phyloP scores from a whole-genome alignment of 2,329 filamentous ascomycete genomes.

The Arthrocladium fulminans region DNA sequence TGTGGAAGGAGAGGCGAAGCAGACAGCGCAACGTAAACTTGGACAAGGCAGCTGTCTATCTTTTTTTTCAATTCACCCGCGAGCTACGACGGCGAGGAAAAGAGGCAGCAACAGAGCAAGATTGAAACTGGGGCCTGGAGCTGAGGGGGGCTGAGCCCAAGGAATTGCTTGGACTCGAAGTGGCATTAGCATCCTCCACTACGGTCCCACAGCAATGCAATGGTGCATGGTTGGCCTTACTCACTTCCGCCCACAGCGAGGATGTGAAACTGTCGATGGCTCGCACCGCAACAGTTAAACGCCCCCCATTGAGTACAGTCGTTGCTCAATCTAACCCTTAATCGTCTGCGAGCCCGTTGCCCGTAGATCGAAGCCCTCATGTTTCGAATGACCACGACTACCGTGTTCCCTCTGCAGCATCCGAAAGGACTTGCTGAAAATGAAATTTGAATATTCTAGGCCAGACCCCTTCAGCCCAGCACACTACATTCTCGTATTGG shows the following conservation, averaged over 20 bases:
- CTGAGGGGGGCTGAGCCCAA: slow-evolving; percentile 9
- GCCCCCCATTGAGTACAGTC: neutral
- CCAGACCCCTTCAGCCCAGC: no score
- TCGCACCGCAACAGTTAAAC: neutral
- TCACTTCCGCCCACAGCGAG: neutral
- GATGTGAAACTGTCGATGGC: neutral
- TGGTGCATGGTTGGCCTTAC: neutral
- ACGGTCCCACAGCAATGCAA: neutral
- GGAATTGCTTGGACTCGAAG: slow-evolving; percentile 8
- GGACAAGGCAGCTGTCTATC: slow-evolving; percentile 2
- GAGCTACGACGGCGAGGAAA: slow-evolving; percentile 7
- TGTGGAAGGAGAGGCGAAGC: slow-evolving; percentile 1
- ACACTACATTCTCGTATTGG: no score
- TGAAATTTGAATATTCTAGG: no score
- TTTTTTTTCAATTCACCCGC: neutral
- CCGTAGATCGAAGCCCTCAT: neutral
- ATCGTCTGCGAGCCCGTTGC: neutral
- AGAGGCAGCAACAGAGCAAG: slow-evolving; percentile 2
- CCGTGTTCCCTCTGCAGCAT: neutral
- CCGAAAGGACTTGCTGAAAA: neutral
- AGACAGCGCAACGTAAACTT: neutral
- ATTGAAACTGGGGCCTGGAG: neutral
- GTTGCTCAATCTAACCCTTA: neutral
- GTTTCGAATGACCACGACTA: neutral
- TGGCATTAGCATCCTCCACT: slow-evolving; percentile 5